Evolutionary conservation across 495 filamentous ascomycete species (phyloP).

Genomic region (Aspergillus ostianus): DNA sequence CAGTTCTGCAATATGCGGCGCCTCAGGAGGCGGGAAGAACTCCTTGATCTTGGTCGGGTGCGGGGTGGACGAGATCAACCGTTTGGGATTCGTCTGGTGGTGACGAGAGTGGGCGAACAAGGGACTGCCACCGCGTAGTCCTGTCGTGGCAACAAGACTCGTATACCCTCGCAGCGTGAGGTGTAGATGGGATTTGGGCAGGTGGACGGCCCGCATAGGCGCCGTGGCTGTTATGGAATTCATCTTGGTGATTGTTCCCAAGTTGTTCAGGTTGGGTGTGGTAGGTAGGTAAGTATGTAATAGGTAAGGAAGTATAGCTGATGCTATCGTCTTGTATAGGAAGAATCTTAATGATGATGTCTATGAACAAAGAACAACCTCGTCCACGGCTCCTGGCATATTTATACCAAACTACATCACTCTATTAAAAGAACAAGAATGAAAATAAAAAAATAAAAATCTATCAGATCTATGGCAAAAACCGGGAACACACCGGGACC

Average conservation of each 20-base stretch:
- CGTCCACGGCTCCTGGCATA: background rate
- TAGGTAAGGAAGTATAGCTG: background rate
- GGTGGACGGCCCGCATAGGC: conserved; percentile 33
- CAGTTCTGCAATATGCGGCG: conserved; percentile 36
- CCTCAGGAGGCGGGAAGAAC: conserved; percentile 38
- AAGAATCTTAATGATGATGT: background rate
- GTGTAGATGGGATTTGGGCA: conserved; percentile 27
- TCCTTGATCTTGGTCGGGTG: conserved; percentile 34
- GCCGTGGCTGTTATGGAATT: conserved; percentile 29
- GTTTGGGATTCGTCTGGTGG: conserved; percentile 22
- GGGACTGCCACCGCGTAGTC: conserved; percentile 20
- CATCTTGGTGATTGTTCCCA: conserved; percentile 14
- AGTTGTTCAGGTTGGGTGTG: conserved; percentile 1
- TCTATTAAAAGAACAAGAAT: background rate
- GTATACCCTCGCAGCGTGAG: conserved; percentile 30
- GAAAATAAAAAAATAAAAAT: background rate
- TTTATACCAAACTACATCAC: conserved; percentile 3
- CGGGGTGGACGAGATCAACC: conserved; percentile 38
- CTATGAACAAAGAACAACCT: background rate
- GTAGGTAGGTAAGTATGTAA: background rate
- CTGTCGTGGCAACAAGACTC: conserved; percentile 20
- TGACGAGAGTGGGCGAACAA: conserved; percentile 16
- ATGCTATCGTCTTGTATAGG: background rate
- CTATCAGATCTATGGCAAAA: conserved; percentile 6
- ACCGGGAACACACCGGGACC: conserved; percentile 5